A percentile compares a stretch with the other conserved stretches of the same genome.
Evolutionary conservation across 2,329 filamentous ascomycete species (phyloP).

Genomic region (Pseudopithomyces maydicus): DNA sequence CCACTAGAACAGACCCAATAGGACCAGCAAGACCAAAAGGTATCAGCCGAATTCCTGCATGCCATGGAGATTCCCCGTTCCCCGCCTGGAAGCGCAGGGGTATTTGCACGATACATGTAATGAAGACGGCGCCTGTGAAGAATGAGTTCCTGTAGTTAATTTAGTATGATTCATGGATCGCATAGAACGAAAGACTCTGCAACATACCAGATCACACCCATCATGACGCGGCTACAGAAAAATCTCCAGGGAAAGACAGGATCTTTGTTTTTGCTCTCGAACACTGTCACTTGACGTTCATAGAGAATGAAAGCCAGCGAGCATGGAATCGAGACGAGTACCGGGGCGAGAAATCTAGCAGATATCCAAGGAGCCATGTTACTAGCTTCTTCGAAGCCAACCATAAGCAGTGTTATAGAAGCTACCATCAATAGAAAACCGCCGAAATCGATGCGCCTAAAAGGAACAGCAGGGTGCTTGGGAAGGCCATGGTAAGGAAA

Average conservation of each 20-base stretch:
- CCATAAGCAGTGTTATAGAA: conserved; percentile 6
- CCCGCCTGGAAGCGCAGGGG: conserved; percentile 16
- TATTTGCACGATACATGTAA: conserved; percentile 12
- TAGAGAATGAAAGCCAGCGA: neutral
- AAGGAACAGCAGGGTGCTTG: neutral
- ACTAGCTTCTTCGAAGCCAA: conserved; percentile 12
- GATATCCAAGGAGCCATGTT: conserved; percentile 8
- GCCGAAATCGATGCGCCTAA: neutral
- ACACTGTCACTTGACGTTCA: neutral
- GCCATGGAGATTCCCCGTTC: conserved; percentile 1
- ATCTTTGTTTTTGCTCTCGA: neutral
- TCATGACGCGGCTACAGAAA: neutral
- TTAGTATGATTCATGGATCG: too few relatives aligned
- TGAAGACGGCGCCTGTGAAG: conserved; percentile 10
- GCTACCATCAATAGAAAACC: conserved; percentile 6
- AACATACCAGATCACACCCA: conserved; percentile 11
- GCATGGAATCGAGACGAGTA: neutral
- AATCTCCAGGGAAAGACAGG: conserved; percentile 17
- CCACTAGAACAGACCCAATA: neutral
- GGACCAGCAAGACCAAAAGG: conserved; percentile 5
- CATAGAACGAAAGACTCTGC: neutral
- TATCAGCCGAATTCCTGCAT: conserved; percentile 13
- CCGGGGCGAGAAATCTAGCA: neutral
- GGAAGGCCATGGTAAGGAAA: conserved; percentile 10
- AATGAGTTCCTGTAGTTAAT: conserved; percentile 7